phyloP scores from a whole-genome alignment of 192 early-diverging fungal genomes.

The Cladochytrium replicatum region DNA sequence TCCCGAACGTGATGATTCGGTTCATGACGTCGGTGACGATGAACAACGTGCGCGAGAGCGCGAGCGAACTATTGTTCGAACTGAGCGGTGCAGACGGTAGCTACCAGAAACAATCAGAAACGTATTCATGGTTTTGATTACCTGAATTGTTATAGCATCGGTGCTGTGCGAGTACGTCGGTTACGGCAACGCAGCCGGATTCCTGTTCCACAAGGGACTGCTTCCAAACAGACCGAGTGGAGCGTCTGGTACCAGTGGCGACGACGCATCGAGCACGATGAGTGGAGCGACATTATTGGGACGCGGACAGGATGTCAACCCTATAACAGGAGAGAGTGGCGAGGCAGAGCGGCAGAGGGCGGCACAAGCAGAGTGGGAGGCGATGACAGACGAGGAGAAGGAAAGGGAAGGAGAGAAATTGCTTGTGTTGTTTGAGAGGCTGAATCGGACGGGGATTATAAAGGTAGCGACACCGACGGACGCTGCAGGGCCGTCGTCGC shows the following conservation, averaged over 20 bases:
- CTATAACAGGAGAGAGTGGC: constrained; percentile 76
- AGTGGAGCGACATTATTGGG: constrained; percentile 6
- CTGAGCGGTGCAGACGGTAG: constrained; percentile 63
- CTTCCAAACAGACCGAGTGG: constrained; percentile 18
- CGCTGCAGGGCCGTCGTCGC: too few species aligned
- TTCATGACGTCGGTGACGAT: constrained; percentile 58
- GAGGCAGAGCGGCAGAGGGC: constrained; percentile 3
- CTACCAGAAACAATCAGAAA: neutral
- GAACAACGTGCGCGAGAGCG: constrained; percentile 45
- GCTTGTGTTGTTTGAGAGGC: constrained; percentile 87
- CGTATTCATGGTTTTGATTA: neutral
- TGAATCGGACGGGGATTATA: constrained; percentile 86
- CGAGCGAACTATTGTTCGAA: constrained; percentile 55
- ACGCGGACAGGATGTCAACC: constrained; percentile 47
- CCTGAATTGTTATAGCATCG: neutral
- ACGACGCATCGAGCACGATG: neutral
- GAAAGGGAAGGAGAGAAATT: constrained; percentile 85
- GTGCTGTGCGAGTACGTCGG: constrained; percentile 54
- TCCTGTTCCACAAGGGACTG: constrained; percentile 63
- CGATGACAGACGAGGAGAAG: constrained; percentile 96
- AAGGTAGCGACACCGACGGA: constrained; percentile 51
- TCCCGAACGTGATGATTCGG: constrained; percentile 54
- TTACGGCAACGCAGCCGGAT: constrained; percentile 91
- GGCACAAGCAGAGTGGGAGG: constrained; percentile 44
- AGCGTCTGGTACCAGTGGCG: constrained; percentile 2